phyloP scores from a whole-genome alignment of 2,329 filamentous ascomycete genomes.

The Diaporthe velutina region DNA sequence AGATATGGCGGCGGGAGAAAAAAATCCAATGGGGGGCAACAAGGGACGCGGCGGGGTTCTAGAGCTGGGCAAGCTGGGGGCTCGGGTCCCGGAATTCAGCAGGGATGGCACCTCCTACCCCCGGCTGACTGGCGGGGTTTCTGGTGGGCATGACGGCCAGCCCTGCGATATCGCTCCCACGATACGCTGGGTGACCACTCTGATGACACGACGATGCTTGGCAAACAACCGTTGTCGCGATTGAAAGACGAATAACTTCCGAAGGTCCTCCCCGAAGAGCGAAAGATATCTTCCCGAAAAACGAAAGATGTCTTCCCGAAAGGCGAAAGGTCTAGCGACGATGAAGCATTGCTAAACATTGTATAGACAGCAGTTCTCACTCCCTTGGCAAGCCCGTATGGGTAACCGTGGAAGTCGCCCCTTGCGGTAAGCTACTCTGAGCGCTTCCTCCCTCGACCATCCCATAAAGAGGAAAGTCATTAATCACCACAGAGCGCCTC shows the following conservation, averaged over 20 bases:
- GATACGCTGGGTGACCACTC: constrained; percentile 1
- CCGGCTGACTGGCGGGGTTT: constrained; percentile 24
- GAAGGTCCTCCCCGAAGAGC: too few species aligned
- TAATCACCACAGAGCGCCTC: not conserved
- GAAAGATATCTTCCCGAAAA: not conserved
- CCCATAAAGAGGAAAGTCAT: constrained; percentile 4
- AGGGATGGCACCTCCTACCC: constrained; percentile 22
- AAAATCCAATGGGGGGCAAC: constrained; percentile 35
- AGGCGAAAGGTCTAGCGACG: not conserved
- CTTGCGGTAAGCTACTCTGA: not conserved
- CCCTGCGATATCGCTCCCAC: constrained; percentile 24
- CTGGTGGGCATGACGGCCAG: constrained; percentile 17
- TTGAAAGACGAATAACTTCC: not conserved
- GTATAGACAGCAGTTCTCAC: not conserved
- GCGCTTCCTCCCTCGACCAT: not conserved
- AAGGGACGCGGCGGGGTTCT: constrained; percentile 34
- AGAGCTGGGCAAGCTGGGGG: constrained; percentile 23
- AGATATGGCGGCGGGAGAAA: constrained; percentile 36
- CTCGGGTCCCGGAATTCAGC: constrained; percentile 34
- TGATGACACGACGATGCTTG: constrained; percentile 21
- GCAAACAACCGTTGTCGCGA: not conserved
- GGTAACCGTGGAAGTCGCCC: not conserved
- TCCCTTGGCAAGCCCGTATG: not conserved
- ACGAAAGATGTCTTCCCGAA: not conserved
- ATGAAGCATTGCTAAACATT: not conserved